These are phyloP conservation scores for Plantago ovata DNA, from an alignment of 257 asterid species.

Conservation along the genomic window DNA sequence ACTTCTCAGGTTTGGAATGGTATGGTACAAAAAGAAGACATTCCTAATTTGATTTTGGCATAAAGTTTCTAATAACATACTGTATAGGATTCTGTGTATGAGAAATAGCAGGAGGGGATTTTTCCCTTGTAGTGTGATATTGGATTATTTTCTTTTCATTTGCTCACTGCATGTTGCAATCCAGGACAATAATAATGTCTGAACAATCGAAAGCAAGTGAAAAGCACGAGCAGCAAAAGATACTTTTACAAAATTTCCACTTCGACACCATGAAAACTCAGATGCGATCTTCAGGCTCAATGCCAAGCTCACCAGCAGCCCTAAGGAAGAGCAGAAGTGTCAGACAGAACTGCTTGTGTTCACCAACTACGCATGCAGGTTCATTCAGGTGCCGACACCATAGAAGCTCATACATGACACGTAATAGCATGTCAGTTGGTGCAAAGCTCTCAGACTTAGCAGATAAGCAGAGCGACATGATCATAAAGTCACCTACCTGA, in stretches of 20 bases:
- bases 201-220: slow-evolving; percentile 31
- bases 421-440: slow-evolving; percentile 49
- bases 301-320: slow-evolving; percentile 49
- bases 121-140: too few relatives aligned
- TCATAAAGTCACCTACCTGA: not conserved
- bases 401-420: slow-evolving; percentile 32
- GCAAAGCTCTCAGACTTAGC: slow-evolving; percentile 47
- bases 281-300: slow-evolving; percentile 24
- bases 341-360: slow-evolving; percentile 59
- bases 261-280: slow-evolving; percentile 25
- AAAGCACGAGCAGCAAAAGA: slow-evolving; percentile 28
- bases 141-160: not conserved
- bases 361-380: slow-evolving; percentile 68
- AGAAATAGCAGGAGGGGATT: too few relatives aligned
- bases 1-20: not conserved
- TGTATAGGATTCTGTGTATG: too few relatives aligned
- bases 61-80: too few relatives aligned
- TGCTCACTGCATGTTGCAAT: slow-evolving; percentile 9
- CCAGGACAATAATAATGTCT: slow-evolving; percentile 45
- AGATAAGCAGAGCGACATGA: slow-evolving; percentile 12
- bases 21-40: not conserved
- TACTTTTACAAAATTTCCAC: slow-evolving; percentile 23
- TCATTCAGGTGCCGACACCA: slow-evolving; percentile 77
- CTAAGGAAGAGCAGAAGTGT: slow-evolving; percentile 31
- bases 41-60: not conserved